Evolutionary conservation across 495 filamentous ascomycete genomes (phyloP).

Genomic region (Daldinia concentrica): DNA sequence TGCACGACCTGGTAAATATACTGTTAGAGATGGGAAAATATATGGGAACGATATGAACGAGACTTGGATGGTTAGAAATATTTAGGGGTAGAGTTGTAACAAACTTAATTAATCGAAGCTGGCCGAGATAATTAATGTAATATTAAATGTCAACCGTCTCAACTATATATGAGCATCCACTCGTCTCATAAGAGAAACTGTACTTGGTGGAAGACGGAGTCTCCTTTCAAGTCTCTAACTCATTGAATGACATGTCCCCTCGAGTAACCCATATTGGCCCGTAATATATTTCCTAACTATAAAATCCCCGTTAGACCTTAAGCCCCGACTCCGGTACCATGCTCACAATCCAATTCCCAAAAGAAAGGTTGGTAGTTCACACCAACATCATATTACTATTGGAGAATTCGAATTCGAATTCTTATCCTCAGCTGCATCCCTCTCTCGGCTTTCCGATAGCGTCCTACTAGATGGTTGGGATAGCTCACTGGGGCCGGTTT

Average conservation of each 20-base stretch:
- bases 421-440: background rate
- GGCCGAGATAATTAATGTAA: conserved; percentile 5
- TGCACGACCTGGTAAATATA: background rate
- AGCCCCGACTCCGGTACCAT: conserved; percentile 18
- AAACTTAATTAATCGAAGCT: background rate
- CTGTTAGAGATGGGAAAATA: background rate
- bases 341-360: background rate
- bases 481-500: background rate
- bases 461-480: background rate
- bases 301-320: background rate
- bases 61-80: background rate
- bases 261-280: background rate
- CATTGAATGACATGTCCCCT: background rate
- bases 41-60: background rate
- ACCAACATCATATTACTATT: background rate
- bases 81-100: background rate
- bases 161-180: background rate
- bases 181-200: background rate
- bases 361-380: conserved; percentile 9
- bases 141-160: conserved; percentile 12
- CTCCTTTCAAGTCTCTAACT: background rate
- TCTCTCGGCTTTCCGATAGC: background rate
- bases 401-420: background rate
- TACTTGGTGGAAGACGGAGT: background rate
- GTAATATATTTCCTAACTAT: background rate